Base-by-base conservation (phyloP, 768 basidiomycete genomes). In the Cantharellus anzutake region DNA sequence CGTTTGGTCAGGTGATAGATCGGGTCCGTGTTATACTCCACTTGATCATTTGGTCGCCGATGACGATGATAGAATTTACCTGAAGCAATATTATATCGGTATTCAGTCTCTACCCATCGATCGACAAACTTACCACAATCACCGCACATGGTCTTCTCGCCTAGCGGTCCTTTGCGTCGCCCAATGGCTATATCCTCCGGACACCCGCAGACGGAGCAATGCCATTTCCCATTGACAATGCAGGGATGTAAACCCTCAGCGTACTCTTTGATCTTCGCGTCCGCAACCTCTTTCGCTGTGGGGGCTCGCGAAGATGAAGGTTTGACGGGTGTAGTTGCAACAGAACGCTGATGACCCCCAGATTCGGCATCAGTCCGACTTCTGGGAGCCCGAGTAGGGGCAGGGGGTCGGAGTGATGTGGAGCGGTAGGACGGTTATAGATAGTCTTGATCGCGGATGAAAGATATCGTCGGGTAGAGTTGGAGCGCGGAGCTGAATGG, bases 191-290 rank as follows among this genome's bases (percentile, higher is more conserved):
- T 82, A 65, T 73, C 80, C 67, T 89, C 90, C 0, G 92, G 92
- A 67, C 86, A 86, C 3, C 92, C 92, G 65, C 89, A 96, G 67
- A 91, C 94, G 20, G 88, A 90, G 68, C 92, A 97, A 71, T 91
- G 88, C 92, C 92, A 96, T 3, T 86, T 76, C 0, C 87, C 89
- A 64, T 91, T 74, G 67, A 91, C 84, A 65, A 79, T 75, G 67
- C 89, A 86, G 42, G 82, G 76, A 66, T 86, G 86, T 67, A 87
- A 85, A 4, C 86, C 84, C 65, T 89, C 83, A 44, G 81, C 82
- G 67, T 82, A 86, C 69, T 86, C 86, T 67, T 76, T 82, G 69
- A 86, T 84, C 69, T 88, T 89, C 29, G 87, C 86, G 66, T 87
- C 85, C 41, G 83, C 72, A 11, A 80, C 74, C 68, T 88, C 87